Conservation (phyloP, 2,329 filamentous ascomycete genomes). For the Venturiaceae sp. region DNA sequence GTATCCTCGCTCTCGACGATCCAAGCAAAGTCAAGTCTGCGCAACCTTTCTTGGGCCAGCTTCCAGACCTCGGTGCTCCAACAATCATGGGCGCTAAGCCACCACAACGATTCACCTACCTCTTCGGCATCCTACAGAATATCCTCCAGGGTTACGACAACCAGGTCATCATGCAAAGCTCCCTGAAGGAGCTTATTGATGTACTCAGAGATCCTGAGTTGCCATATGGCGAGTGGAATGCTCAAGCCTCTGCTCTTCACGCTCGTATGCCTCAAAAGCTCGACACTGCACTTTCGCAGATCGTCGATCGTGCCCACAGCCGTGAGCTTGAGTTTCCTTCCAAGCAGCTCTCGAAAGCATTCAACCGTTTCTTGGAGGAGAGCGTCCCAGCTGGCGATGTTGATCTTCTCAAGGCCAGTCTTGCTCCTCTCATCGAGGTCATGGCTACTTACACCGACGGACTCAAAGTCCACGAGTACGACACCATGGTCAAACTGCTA, state of each 20-base stretch:
- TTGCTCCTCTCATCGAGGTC: slow-evolving; percentile 68
- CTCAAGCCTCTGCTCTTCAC: slow-evolving; percentile 93
- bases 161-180: slow-evolving; percentile 85
- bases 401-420: slow-evolving; percentile 59
- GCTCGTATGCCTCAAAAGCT: slow-evolving; percentile 94
- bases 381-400: slow-evolving; percentile 65
- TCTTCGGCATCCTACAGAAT: slow-evolving; percentile 70
- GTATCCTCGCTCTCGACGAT: slow-evolving; percentile 90
- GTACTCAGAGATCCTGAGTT: slow-evolving; percentile 84
- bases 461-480: slow-evolving; percentile 81
- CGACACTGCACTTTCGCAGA: slow-evolving; percentile 69
- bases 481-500: slow-evolving; percentile 69
- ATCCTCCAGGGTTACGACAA: slow-evolving; percentile 95
- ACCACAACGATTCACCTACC: slow-evolving; percentile 71
- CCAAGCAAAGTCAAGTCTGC: slow-evolving; percentile 95
- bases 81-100: slow-evolving; percentile 86
- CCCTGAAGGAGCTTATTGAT: slow-evolving; percentile 79
- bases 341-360: slow-evolving; percentile 73
- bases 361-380: slow-evolving; percentile 83
- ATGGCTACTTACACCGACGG: slow-evolving; percentile 77
- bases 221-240: slow-evolving; percentile 93
- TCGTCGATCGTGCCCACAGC: slow-evolving; percentile 72
- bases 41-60: slow-evolving; percentile 82
- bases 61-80: slow-evolving; percentile 77
- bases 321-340: slow-evolving; percentile 84